Evolutionary conservation across 192 early-diverging fungal genomes (phyloP).

Genomic region (Diversispora eburnea): DNA sequence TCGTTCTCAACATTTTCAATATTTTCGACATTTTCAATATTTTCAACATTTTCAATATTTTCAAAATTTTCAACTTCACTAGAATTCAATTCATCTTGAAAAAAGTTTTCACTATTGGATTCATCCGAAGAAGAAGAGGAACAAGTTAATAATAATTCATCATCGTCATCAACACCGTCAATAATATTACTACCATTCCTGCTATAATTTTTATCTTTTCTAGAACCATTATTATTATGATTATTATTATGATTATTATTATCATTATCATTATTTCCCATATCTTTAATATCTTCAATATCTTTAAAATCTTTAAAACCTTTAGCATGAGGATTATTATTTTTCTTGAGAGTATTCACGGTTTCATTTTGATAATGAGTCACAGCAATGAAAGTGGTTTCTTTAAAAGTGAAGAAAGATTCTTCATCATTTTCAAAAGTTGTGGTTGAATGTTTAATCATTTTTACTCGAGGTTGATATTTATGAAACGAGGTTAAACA

Average conservation of each 20-base stretch:
- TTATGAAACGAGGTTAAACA: constrained; percentile 45
- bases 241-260: no score
- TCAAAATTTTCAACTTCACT: constrained; percentile 26
- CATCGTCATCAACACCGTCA: no score
- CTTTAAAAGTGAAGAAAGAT: constrained; percentile 37
- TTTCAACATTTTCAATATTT: constrained; percentile 6
- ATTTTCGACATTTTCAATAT: constrained; percentile 27
- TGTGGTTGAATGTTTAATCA: constrained; percentile 35
- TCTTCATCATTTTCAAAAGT: constrained; percentile 10
- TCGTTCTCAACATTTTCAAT: constrained; percentile 22
- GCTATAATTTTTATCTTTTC: no score
- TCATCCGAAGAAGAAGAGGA: no score
- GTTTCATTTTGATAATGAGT: constrained; percentile 59
- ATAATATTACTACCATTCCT: no score
- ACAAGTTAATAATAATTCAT: no score
- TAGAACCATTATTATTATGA: no score
- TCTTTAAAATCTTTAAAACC: constrained; percentile 41
- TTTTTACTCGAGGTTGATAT: constrained; percentile 51
- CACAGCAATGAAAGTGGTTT: constrained; percentile 54
- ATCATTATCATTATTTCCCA: not conserved
- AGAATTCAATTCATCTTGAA: constrained; percentile 20
- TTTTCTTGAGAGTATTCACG: constrained; percentile 56
- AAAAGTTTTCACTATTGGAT: no score
- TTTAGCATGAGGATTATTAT: constrained; percentile 58
- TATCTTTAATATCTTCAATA: not conserved